Evolutionary conservation across 495 filamentous ascomycete genomes (phyloP), one percentile per base, ranked within the genome.

Genomic region (Penicillium arizonense): DNA sequence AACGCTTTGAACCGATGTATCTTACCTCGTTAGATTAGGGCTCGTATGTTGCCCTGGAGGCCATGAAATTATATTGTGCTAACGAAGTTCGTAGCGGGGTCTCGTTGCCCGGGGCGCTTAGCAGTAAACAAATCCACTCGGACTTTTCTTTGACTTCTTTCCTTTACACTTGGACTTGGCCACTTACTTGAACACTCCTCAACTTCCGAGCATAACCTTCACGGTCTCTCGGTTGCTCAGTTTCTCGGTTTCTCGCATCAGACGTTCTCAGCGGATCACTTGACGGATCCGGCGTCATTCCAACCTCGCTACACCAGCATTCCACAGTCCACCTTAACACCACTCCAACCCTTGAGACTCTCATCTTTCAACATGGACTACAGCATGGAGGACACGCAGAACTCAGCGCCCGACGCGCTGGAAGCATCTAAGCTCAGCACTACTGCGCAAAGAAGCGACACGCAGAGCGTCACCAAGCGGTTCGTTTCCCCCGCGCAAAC

Each of bases 401-500:
- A 88, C 68, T 77, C 87, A 13, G 84, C 83, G 23, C 84, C 84
- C 20, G 83, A 84, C 41, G 79, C 75, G 50, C 74, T 72, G 47
- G 75, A 81, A 61, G 63, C 72, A 44, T 65, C 72, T 30, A 90
- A 90, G 75, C 78, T 89, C 51, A 77, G 76, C 49, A 63, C 76
- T 49, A 69, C 81, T 11, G 68, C 78, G 40, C 82, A 79, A 55
- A 76, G 74, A 33, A 75, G 72, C 42, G 87, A 80, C 63, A 83
- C 82, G 34, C 87, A 88, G 68, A 88, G 87, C 74, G 87, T 89
- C 23, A 86, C 86, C 56, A 92, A 92, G 73, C 81, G 88, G 88
- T 90, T 75, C 39, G 75, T 65, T 14, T 10, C 32, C 30, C 40
- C 32, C 36, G 40, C 21, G 20, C 47, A 51, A 21, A 36, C 16